Evolutionary conservation across 2,329 filamentous ascomycete genomes (phyloP).

Genomic region (Fusarium keratoplasticum): DNA sequence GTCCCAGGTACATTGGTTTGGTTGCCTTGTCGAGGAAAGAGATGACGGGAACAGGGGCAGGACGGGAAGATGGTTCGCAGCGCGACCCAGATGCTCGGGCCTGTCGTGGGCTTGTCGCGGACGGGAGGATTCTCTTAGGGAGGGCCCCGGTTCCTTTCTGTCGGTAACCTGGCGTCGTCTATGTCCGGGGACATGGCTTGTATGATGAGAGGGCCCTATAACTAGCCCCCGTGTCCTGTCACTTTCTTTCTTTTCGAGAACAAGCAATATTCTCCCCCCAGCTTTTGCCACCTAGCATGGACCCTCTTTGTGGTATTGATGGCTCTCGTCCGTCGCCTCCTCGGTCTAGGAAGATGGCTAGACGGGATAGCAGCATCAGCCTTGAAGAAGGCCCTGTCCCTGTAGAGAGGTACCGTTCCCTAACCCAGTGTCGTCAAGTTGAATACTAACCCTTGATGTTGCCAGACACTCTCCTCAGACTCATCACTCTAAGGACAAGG

Average conservation of each 20-base stretch:
- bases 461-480: slow-evolving; percentile 2
- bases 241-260: background rate
- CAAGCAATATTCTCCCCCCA: background rate
- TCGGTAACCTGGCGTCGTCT: slow-evolving; percentile 26
- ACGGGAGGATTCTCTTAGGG: background rate
- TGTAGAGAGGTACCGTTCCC: slow-evolving; percentile 8
- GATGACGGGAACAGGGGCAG: background rate
- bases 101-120: slow-evolving; percentile 9
- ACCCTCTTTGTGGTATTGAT: slow-evolving; percentile 31
- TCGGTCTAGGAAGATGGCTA: background rate
- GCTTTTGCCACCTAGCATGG: slow-evolving; percentile 15
- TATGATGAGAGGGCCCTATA: slow-evolving; percentile 16
- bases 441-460: slow-evolving; percentile 2
- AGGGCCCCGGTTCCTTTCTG: slow-evolving; percentile 17
- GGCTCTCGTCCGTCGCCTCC: slow-evolving; percentile 26
- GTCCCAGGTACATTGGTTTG: background rate
- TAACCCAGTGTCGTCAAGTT: background rate
- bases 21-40: slow-evolving; percentile 10
- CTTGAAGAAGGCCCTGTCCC: slow-evolving; percentile 27
- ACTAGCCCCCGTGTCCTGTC: background rate
- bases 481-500: background rate
- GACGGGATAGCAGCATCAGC: slow-evolving; percentile 37
- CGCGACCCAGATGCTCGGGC: slow-evolving; percentile 23
- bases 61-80: background rate
- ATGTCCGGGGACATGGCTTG: slow-evolving; percentile 2